Evolutionary conservation across 371 early-diverging fungal genomes (phyloP), one percentile per base, ranked within the genome.

Genomic region (Blyttiomyces sp.): DNA sequence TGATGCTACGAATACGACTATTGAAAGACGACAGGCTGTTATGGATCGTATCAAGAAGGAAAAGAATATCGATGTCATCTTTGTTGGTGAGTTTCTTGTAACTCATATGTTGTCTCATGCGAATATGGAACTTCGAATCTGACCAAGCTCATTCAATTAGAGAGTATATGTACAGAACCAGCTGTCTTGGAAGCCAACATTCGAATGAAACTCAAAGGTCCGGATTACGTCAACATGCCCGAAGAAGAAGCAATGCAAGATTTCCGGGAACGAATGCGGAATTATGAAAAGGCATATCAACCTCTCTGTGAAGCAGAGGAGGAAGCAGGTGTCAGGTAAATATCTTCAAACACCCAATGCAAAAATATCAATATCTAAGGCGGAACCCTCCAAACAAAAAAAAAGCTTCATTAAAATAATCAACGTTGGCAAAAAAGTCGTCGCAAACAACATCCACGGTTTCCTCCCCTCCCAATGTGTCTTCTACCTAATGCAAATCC

Each of bases 1-100:
- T 60, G 93, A 93, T 71, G 93, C 93, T 0, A 93, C 93, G 11
- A 93, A 93, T 68, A 87, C 92, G 1, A 91, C 90, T 0, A 61
- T 83, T 24, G 83, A 82, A 55, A 73, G 93, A 68, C 77, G 92
- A 66, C 74, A 79, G 36, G 57, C 81, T 28, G 68, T 92, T 23
- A 58, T 88, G 54, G 84, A 88, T 13, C 77, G 89, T 13, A 67
- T 87, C 6, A 32, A 27, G 21, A 19, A 21, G 59, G 79, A 59
- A 59, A 68, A 43, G 81, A 82, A 71, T 76, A 69, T 77, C 45
- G 42, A 63, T 21, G 74, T 68, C 16, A 43, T 79, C 31, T 79
- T 79, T 55, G 68, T 79, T 43, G 74, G 71, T 67, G 32, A 24
- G 64, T n/a, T n/a, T n/a, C n/a, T n/a, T n/a, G n/a, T n/a, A n/a